Base-by-base conservation (phyloP, 2,329 filamentous ascomycete genomes). In the Colletotrichum cordylinicola region DNA sequence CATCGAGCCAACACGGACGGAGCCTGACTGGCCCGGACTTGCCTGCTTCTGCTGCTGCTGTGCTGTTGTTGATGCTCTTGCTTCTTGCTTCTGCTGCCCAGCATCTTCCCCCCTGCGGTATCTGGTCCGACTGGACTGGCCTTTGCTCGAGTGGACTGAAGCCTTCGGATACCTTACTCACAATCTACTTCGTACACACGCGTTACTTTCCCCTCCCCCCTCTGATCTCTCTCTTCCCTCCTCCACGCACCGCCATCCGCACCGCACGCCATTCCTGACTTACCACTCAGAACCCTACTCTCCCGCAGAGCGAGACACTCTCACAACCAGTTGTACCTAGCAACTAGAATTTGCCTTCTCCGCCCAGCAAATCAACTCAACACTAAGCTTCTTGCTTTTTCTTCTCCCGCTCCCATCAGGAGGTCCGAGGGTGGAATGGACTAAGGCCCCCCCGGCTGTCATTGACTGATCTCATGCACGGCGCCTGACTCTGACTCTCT, bases 371-470 rank as follows among this genome's bases (percentile, higher is more conserved):
- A 56, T 64, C 39, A 62, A 39, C 70, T 48, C 73, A 73, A 52
- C 43, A 52, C 43, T 52, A 52, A 66, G 72, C 62, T 73, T 65
- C 60, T 75, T 73, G 64, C 70, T 75, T 75, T 75, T 75, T 48
- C 55, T 52, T 52, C 43, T 39, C 58, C 48, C 69, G 29, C 43
- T 66, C 64, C 72, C 68, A 52, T 69, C 12, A 72, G 31, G 56
- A 69, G 72, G 72, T 75, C 75, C 72, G 72, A 71, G 75, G 68
- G 75, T 75, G 72, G 75, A 71, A 77, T 69, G 64, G 70, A 68
- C 72, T 72, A 72, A 77, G 70, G 43, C 64, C 72, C 67, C 58
- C 74, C 65, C 67, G 56, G 72, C 68, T 72, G 70, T 75, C 70
- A 73, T 35, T 75, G 73, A 75, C 70, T 75, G 73, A 73, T 75